Base-by-base conservation (phyloP, 805 yeast species). In the Candida cerambycidarum region DNA sequence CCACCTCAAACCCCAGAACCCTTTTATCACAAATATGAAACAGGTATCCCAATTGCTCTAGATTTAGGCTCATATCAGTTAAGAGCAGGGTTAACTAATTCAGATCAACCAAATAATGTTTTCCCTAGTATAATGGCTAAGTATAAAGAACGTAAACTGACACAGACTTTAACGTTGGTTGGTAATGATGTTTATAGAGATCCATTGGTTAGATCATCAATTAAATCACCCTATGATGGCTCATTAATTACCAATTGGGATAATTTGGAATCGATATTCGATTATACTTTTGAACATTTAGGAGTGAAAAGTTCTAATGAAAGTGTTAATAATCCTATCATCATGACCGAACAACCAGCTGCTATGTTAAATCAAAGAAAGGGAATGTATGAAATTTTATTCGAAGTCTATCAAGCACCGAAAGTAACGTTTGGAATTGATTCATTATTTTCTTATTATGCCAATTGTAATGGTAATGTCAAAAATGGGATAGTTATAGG, bases 191-290 rank as follows among this genome's bases (percentile, higher is more conserved):
- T 82, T 14, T 79, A 73, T 55, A 57, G 85, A 23, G 98, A 90
- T 53, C 75, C 82, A 7, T 65, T 84, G 1, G 76, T 85, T 35
- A 77, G 82, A 48, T 73, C 86, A 13, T 82, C 83, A 41, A 76
- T 87, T 25, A 82, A 79, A 54, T 71, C 87, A 4, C 96, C 97
- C 0, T 92, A 78, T 57, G 99, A 93, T 61, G 96, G 96, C 0
- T 78, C 87, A 4, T 67, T 89, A 52, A 71, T 93, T 27, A 83
- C 95, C 18, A 95, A 90, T 60, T 95, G 98, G 98, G 98, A 93
- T 44, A 78, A 83, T 44, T 76, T 84, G 2, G 99, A 93, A 59
- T 77, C 74, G 44, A 77, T 92, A 40, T 59, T 93, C 38, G 98
- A 92, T 62, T 93, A 89, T 57, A 71, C 89, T 0, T 84, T 93